Evolutionary conservation across 306 rosid genomes (phyloP).

Genomic region (Prunus fruticosa): DNA sequence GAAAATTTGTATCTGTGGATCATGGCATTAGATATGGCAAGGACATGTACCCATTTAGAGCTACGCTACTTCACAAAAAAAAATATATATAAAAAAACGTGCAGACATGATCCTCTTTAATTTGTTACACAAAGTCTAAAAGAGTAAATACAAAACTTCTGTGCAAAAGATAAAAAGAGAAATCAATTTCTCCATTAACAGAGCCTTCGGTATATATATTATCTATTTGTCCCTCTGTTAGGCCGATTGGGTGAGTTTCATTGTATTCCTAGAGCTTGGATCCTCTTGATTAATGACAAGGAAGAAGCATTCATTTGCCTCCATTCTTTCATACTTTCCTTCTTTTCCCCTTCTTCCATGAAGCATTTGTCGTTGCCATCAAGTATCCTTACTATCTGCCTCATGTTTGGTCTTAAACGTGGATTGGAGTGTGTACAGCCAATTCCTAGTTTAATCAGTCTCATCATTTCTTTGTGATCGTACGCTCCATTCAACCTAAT

Average conservation of each 20-base stretch:
- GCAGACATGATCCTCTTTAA: conserved; percentile 21
- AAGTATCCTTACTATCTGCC: conserved; percentile 71
- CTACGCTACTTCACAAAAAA: neutral
- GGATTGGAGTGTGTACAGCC: conserved; percentile 64
- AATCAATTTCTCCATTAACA: neutral
- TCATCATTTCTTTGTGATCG: conserved; percentile 57
- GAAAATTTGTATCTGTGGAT: conserved; percentile 2
- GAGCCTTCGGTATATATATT: conserved; percentile 20
- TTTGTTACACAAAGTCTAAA: conserved; percentile 21
- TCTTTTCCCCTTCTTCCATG: conserved; percentile 21
- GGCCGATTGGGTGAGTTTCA: conserved; percentile 29
- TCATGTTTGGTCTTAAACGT: conserved; percentile 66
- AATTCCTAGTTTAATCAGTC: conserved; percentile 65
- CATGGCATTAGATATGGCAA: neutral
- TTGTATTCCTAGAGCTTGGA: conserved; percentile 93
- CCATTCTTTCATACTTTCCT: conserved; percentile 76
- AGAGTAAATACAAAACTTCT: conserved; percentile 14
- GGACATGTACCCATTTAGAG: neutral
- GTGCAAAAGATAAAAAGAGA: conserved; percentile 15
- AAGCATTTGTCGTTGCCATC: conserved; percentile 70
- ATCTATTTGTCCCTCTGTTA: conserved; percentile 4
- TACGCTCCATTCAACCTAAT: conserved; percentile 59
- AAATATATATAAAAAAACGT: conserved; percentile 9
- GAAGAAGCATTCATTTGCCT: conserved; percentile 51
- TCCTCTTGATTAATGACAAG: conserved; percentile 63